Conservation (phyloP, 768 basidiomycete species). For the Lanmaoa rubissima region DNA sequence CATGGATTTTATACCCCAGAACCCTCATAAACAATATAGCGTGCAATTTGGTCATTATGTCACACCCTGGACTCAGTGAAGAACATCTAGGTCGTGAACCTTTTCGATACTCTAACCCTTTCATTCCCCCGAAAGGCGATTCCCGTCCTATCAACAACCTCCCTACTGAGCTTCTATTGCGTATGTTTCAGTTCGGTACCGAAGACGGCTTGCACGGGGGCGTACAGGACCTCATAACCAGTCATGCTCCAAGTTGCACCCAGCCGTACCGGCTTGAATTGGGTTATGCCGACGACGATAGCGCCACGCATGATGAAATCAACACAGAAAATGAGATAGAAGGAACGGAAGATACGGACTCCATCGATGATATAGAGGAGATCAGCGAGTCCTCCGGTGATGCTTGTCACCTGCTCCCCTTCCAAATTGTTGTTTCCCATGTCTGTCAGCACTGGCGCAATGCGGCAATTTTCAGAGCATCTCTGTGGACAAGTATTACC, state of each 20-base stretch:
- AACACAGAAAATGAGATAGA: too few species aligned
- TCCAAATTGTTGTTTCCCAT: constrained; percentile 57
- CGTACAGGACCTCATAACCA: constrained; percentile 32
- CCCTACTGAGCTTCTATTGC: constrained; percentile 50
- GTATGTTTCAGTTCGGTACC: constrained; percentile 50
- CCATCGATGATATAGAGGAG: too few species aligned
- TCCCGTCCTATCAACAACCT: constrained; percentile 47
- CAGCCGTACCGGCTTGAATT: not conserved
- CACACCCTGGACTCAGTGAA: too few species aligned
- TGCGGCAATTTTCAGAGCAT: constrained; percentile 45
- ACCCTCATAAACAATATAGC: not conserved
- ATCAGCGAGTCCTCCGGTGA: constrained; percentile 6
- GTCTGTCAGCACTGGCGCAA: constrained; percentile 58
- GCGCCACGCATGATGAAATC: too few species aligned
- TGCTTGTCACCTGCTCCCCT: constrained; percentile 26
- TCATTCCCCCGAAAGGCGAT: constrained; percentile 12
- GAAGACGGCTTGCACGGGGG: constrained; percentile 33
- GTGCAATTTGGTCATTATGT: not conserved
- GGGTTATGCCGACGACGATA: constrained; percentile 20
- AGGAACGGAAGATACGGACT: too few species aligned
- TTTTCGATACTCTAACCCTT: not conserved
- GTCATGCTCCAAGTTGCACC: not conserved
- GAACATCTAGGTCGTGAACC: too few species aligned
- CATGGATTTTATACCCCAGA: not conserved
- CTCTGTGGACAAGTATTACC: constrained; percentile 49